Percentiles rank a stretch among this genome's conserved stretches.
phyloP scores from a whole-genome alignment of 441 rosid genomes.

The Pelargonium australe region DNA sequence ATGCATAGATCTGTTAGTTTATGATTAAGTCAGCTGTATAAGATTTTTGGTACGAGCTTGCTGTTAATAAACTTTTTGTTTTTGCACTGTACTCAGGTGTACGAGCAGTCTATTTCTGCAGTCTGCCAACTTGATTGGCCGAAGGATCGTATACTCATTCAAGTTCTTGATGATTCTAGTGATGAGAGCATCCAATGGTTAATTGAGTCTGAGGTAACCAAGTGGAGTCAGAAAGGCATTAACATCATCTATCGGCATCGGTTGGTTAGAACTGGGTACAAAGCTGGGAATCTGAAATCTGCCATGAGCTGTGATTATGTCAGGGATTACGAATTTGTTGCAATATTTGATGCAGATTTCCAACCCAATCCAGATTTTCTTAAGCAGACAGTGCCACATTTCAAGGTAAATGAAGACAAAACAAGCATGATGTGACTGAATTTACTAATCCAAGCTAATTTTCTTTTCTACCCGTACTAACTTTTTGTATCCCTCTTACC shows the following conservation, averaged over 20 bases:
- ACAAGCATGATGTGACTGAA: neutral
- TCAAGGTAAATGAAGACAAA: constrained; percentile 46
- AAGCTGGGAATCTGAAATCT: constrained; percentile 96
- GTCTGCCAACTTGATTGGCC: constrained; percentile 95
- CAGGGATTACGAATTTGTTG: constrained; percentile 71
- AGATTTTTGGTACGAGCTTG: neutral
- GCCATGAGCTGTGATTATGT: constrained; percentile 84
- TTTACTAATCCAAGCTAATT: neutral
- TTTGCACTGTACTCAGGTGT: constrained; percentile 45
- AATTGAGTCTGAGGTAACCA: constrained; percentile 57
- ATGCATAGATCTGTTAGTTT: neutral
- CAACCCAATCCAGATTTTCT: constrained; percentile 80
- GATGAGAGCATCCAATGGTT: constrained; percentile 68
- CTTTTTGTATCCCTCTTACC: constrained; percentile 5
- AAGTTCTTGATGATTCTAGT: constrained; percentile 85
- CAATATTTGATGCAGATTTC: constrained; percentile 89
- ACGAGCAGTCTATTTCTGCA: constrained; percentile 86
- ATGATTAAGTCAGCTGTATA: neutral
- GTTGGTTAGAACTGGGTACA: constrained; percentile 72
- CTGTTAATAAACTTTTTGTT: neutral
- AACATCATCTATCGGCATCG: constrained; percentile 80
- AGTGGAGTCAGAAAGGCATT: constrained; percentile 72
- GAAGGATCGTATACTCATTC: constrained; percentile 63
- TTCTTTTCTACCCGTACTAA: neutral
- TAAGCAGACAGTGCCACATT: constrained; percentile 74